Percentiles rank a stretch among this genome's conserved stretches.
Evolutionary conservation across 164 flowering plant genomes (phyloP).

Genomic region (Vitis riparia): DNA sequence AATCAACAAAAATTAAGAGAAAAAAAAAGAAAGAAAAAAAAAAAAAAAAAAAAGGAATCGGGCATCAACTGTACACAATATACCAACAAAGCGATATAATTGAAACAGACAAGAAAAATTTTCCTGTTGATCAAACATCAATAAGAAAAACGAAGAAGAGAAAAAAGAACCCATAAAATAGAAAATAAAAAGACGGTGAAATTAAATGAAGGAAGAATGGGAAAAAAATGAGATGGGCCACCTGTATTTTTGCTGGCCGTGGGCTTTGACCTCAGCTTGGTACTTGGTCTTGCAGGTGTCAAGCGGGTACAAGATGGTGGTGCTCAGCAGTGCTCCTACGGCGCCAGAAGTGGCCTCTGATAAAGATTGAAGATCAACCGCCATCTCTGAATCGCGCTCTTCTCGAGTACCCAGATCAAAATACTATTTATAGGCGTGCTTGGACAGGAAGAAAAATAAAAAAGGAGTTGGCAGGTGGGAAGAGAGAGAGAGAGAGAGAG

Average conservation of each 20-base stretch:
- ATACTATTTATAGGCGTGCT: background rate
- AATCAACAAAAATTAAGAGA: no score
- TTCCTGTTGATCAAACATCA: background rate
- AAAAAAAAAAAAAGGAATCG: no score
- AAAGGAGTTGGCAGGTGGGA: background rate
- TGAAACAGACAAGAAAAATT: background rate
- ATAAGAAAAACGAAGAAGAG: background rate
- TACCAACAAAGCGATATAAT: background rate
- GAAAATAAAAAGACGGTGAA: background rate
- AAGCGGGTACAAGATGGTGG: slow-evolving; percentile 75
- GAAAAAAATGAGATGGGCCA: slow-evolving; percentile 6
- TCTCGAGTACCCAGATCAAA: background rate
- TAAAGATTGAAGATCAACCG: slow-evolving; percentile 55
- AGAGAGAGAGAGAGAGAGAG: background rate
- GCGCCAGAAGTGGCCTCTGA: slow-evolving; percentile 89
- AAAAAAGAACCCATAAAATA: no score
- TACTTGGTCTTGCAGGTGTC: slow-evolving; percentile 84
- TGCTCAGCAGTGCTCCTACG: slow-evolving; percentile 71
- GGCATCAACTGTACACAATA: background rate
- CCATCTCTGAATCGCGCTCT: slow-evolving; percentile 19
- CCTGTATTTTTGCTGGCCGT: slow-evolving; percentile 72
- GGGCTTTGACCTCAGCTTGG: slow-evolving; percentile 69
- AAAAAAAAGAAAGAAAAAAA: no score
- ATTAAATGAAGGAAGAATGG: background rate
- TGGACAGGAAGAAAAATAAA: background rate